Base-by-base conservation (phyloP, 805 yeast genomes). In the Kuraishia hungarica region DNA sequence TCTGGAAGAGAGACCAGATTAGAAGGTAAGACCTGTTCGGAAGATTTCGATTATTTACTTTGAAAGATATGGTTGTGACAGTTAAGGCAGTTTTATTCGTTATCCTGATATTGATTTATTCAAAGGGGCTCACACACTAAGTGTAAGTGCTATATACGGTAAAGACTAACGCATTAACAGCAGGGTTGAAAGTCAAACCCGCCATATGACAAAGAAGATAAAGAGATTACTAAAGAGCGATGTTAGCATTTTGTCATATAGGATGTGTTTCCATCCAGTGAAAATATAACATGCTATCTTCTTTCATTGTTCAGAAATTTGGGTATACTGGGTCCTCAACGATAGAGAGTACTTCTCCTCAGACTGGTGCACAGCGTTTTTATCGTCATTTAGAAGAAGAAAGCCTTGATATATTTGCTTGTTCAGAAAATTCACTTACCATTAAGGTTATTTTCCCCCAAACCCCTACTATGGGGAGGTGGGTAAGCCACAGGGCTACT, bases 301-400 rank as follows among this genome's bases (percentile, higher is more conserved):
- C 5, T 35, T 13, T 35, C 43, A 21, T 29, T n/a, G 22, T 20
- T 51, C 53, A 51, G 53, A 51, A 51, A 51, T 51, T 51, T 51
- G 53, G 53, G 53, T 51, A 51, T 51, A 51, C 53, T 51, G 2
- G 53, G 53, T 51, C 53, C 28, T 51, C 53, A 51, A 39, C 53
- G 29, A 13, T 35, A 46, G 53, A 51, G 53, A 51, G 53, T 51
- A 51, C 53, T 51, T 39, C 53, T 28, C 23, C 53, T 51, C 53
- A 22, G 53, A 51, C 53, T 51, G 53, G 53, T 51, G 53, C 53
- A 51, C 53, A 51, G 53, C 53, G 11, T 51, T 51, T 51, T 28
- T 51, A 51, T 51, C 53, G 53, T 51, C 53, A 51, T 51, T 22
- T 11, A 49, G 35, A 47, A 22, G 3, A n/a, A 10, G 22, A 49